Base-by-base conservation (phyloP, 1,284 basidiomycete genomes). In the Entoloma clypeatum region DNA sequence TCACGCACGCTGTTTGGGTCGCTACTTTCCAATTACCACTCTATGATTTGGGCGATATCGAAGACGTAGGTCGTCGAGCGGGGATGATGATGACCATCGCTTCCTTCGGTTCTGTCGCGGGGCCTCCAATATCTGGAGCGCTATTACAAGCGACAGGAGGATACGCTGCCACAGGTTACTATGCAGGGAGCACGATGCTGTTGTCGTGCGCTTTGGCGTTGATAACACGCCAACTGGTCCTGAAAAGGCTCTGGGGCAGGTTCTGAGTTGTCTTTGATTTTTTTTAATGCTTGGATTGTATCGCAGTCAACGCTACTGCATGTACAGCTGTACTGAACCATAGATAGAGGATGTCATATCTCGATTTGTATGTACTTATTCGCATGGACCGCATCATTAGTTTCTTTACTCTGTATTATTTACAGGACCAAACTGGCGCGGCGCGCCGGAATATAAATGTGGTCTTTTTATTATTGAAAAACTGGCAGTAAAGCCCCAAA, bases 101-200 rank as follows among this genome's bases (percentile, higher is more conserved):
- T 9, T 65, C 70, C 5, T 19, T 72, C 7, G 74, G 71, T 17
- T 67, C 74, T 1, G 53, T 79, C 1, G 65, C 63, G 5, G 77
- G 78, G 1, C 75, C 75, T 14, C 77, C 78, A 0, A 77, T 80
- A 46, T 77, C 75, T 7, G 77, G 78, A 16, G 74, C 73, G 1
- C 79, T 82, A 46, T 62, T 67, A 43, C 53, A 53, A 6, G 58
- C 64, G 0, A 70, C 71, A 2, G 68, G 65, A 9, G 63, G 65
- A 2, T 80, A 69, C 50, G 56, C 60, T 23, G 60, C 52, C 10
- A 75, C 77, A 11, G 77, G 77, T 1, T 65, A 68, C 36, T 80
- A 76, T 48, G 77, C 77, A 62, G 58, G 61, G 17, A 57, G 53
- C 32, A 57, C 50, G 48, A 55, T 63, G 30, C 33, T 64, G 33